Evolutionary conservation across 2,329 filamentous ascomycete genomes (phyloP).

Genomic region (Pestalotiopsis sp.): DNA sequence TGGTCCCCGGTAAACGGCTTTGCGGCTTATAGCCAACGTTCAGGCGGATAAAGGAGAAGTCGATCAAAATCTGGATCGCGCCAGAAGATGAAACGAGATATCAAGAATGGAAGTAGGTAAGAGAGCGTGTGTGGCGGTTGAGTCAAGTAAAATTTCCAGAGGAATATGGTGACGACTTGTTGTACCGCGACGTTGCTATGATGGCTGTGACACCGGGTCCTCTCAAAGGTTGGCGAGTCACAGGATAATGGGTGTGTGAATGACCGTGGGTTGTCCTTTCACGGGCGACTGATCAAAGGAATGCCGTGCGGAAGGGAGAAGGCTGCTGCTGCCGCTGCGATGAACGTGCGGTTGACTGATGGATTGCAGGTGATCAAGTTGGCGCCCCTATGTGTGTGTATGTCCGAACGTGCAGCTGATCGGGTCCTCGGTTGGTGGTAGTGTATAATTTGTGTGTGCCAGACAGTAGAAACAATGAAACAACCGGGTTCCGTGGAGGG

Average conservation of each 20-base stretch:
- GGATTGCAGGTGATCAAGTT: constrained; percentile 9
- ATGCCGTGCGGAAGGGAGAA: not conserved
- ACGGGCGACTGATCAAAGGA: not conserved
- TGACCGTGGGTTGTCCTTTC: not conserved
- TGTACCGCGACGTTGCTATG: not conserved
- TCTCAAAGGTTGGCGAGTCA: constrained; percentile 11
- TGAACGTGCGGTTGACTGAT: not conserved
- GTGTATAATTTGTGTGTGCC: constrained; percentile 14
- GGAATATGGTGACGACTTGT: constrained; percentile 5
- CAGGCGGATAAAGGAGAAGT: constrained; percentile 19
- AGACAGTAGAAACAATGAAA: constrained; percentile 31
- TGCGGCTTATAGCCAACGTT: constrained; percentile 15
- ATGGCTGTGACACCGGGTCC: constrained; percentile 7
- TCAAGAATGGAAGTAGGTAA: not conserved
- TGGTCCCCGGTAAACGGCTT: constrained; percentile 14
- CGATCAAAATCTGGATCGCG: constrained; percentile 17
- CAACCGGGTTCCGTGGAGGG: constrained; percentile 31
- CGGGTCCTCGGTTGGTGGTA: not conserved
- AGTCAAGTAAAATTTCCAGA: not conserved
- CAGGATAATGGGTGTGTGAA: constrained; percentile 1
- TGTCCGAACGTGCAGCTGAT: constrained; percentile 12
- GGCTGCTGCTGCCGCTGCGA: not conserved
- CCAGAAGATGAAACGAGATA: constrained; percentile 11
- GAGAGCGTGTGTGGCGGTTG: not conserved
- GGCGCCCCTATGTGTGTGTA: not conserved